These are phyloP conservation scores for Phytophthora pistaciae DNA, from an alignment of 352 stramenopile species.

Conservation along the genomic window DNA sequence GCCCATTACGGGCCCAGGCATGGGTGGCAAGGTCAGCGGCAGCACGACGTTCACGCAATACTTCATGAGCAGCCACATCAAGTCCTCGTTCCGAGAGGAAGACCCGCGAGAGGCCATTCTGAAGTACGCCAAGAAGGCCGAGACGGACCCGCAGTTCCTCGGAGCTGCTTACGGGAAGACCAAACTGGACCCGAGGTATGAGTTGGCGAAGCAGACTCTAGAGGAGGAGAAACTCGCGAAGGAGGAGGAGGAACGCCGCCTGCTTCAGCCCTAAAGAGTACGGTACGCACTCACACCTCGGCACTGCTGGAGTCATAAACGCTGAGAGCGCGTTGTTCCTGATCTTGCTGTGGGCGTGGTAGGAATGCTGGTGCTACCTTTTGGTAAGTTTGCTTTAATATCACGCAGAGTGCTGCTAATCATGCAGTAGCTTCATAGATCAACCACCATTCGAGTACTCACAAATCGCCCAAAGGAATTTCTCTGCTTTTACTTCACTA, in stretches of 20 bases:
- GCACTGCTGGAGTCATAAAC: too few relatives aligned
- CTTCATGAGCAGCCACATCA: slow-evolving; percentile 91
- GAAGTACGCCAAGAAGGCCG: slow-evolving; percentile 84
- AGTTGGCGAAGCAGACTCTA: slow-evolving; percentile 75
- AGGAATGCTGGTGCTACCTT: too few relatives aligned
- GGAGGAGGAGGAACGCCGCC: slow-evolving; percentile 76
- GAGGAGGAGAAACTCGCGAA: slow-evolving; percentile 84
- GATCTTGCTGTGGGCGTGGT: too few relatives aligned
- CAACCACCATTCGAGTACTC: too few relatives aligned
- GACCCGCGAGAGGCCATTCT: slow-evolving; percentile 88
- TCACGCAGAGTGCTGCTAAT: too few relatives aligned
- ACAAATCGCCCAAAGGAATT: too few relatives aligned
- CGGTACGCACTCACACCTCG: not conserved
- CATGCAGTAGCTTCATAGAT: too few relatives aligned
- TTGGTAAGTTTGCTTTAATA: too few relatives aligned
- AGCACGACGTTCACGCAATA: slow-evolving; percentile 89
- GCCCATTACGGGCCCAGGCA: slow-evolving; percentile 76
- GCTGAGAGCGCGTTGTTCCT: too few relatives aligned
- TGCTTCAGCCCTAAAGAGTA: slow-evolving; percentile 69
- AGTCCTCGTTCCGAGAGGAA: slow-evolving; percentile 86
- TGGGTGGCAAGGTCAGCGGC: slow-evolving; percentile 83
- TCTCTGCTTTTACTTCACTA: too few relatives aligned
- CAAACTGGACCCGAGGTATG: slow-evolving; percentile 82
- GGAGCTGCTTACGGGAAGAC: slow-evolving; percentile 63
- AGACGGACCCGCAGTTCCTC: slow-evolving; percentile 78